Evolutionary conservation across 1,139 yeast genomes (phyloP), one percentile per base, ranked within the genome.

Genomic region (Meyerozyma sp.): DNA sequence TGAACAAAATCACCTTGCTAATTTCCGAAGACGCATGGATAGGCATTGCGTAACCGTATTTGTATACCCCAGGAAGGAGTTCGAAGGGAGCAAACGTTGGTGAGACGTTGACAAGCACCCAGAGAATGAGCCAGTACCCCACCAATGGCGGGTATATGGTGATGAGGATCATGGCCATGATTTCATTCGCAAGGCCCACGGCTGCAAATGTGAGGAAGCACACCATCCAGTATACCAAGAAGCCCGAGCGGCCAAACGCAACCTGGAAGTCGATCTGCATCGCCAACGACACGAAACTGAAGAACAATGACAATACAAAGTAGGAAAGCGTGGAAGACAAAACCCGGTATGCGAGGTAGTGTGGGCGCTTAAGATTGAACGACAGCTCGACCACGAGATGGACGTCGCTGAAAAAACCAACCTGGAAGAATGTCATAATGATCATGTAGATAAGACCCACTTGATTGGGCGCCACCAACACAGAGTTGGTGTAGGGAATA

Each of bases 391-490:
- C 50, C 28, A 46, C 51, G 13, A 49, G 42, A 42, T 61, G 61
- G 14, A 63, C 52, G 37, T 56, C 63, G 7, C 51, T 27, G 10
- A 62, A 54, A 44, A 63, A 45, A 54, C 54, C 58, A 46, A 62
- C 64, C 40, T 64, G 68, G 61, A 71, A 65, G 47, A 72, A 67
- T 11, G 95, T 81, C 44, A 86, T 63, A 60, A 88, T 81, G 51
- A 88, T 76, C 58, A 84, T 70, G 61, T 80, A 87, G 61, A 88
- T 84, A 46, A 84, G 70, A 41, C 95, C 95, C 50, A 86, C 82
- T 59, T 84, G 88, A 5, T 80, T 61, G 2, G 91, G 88, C 1
- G 88, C 89, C 18, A 73, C 53, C 21, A 82, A 57, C 3, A 76
- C 79, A 2, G 77, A 66, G 50, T 79, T 68, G 2, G 63, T 61